Evolutionary conservation across 345 rosid genomes (phyloP).

Genomic region (Linum tenue): DNA sequence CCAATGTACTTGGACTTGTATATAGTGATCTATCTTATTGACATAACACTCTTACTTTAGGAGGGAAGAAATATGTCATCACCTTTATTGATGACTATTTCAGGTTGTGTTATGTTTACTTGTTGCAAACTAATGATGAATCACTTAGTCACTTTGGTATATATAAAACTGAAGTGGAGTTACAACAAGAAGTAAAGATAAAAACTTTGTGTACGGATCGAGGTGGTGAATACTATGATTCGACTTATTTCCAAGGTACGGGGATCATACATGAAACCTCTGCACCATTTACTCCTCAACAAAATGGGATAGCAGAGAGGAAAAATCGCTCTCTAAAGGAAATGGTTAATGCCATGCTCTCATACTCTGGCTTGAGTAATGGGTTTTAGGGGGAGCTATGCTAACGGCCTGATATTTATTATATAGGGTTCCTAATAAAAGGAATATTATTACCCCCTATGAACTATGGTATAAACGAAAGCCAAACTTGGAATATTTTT

Average conservation of each 20-base stretch:
- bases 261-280: background rate
- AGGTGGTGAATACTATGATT: background rate
- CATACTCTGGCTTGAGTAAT: background rate
- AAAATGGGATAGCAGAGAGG: background rate
- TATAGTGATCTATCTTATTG: background rate
- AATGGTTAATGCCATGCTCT: background rate
- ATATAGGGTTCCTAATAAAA: background rate
- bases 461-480: background rate
- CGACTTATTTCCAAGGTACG: background rate
- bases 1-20: background rate
- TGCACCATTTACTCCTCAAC: background rate
- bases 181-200: background rate
- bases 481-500: background rate
- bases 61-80: constrained; percentile 3
- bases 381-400: background rate
- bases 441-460: background rate
- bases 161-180: background rate
- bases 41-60: background rate
- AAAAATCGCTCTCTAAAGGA: background rate
- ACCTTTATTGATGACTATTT: background rate
- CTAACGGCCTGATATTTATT: background rate
- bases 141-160: background rate
- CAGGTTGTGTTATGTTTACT: background rate
- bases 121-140: background rate
- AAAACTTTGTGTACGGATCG: background rate